phyloP scores from a whole-genome alignment of 306 rosid genomes.

The Trifolium subterraneum region DNA sequence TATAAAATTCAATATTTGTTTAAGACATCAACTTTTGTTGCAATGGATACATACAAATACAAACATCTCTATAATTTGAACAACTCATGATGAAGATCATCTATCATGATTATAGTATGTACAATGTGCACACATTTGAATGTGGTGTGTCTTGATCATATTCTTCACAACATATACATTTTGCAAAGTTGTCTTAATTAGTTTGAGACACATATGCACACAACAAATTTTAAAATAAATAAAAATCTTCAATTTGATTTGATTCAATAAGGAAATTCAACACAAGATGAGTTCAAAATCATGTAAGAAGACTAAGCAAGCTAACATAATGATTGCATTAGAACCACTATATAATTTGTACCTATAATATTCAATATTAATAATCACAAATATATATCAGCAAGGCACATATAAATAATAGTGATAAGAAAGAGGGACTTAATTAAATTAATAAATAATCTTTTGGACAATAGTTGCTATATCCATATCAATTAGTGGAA shows the following conservation, averaged over 20 bases:
- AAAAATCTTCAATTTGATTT: slow-evolving; percentile 20
- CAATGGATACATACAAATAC: slow-evolving; percentile 59
- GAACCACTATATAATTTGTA: slow-evolving; percentile 29
- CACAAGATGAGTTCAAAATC: slow-evolving; percentile 29
- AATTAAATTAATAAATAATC: slow-evolving; percentile 28
- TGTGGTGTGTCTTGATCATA: slow-evolving; percentile 35
- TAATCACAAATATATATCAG: slow-evolving; percentile 36
- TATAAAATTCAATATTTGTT: slow-evolving; percentile 38
- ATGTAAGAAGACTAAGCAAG: slow-evolving; percentile 41
- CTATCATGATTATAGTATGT: slow-evolving; percentile 28
- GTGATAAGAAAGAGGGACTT: slow-evolving; percentile 45
- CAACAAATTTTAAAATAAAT: not conserved
- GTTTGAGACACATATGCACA: not conserved
- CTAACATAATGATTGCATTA: slow-evolving; percentile 37
- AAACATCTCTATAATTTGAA: slow-evolving; percentile 27
- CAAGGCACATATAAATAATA: slow-evolving; percentile 40
- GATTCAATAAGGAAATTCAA: slow-evolving; percentile 38
- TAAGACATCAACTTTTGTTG: slow-evolving; percentile 68
- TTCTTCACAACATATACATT: slow-evolving; percentile 37
- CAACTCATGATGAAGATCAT: slow-evolving; percentile 35
- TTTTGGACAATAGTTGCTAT: slow-evolving; percentile 45
- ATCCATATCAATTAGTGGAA: slow-evolving; percentile 41
- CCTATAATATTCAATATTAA: slow-evolving; percentile 7
- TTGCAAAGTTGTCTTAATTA: not conserved
- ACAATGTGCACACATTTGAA: slow-evolving; percentile 28